A percentile compares a stretch with the other conserved stretches of the same genome.
Conservation (phyloP, 2,329 filamentous ascomycete species). For the Clonostachys rhizophaga region DNA sequence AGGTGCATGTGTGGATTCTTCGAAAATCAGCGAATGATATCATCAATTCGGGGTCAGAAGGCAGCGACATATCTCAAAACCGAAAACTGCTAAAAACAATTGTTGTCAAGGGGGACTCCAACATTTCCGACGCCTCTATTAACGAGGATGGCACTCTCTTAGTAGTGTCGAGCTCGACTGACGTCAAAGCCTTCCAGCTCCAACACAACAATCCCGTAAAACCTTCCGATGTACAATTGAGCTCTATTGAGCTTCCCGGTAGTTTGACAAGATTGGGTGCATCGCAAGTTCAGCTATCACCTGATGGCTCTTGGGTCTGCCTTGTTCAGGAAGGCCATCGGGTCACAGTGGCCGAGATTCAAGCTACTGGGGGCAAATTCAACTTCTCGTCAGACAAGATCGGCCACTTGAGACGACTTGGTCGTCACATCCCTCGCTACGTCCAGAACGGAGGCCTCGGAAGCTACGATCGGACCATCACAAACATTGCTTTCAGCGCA, state of each 20-base stretch:
- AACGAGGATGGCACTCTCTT: constrained; percentile 69
- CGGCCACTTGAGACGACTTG: constrained; percentile 46
- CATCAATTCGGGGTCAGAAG: constrained; percentile 29
- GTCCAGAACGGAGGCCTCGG: constrained; percentile 62
- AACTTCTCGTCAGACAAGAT: constrained; percentile 20
- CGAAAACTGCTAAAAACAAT: constrained; percentile 67
- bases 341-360: constrained; percentile 38
- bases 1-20: constrained; percentile 76
- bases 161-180: constrained; percentile 68
- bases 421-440: constrained; percentile 48
- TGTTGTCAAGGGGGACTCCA: constrained; percentile 69
- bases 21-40: constrained; percentile 40
- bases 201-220: constrained; percentile 43
- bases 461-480: constrained; percentile 73
- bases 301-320: constrained; percentile 65
- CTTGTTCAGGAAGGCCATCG: constrained; percentile 57
- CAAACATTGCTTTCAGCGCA: constrained; percentile 70
- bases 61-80: constrained; percentile 41
- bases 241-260: constrained; percentile 62
- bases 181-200: constrained; percentile 75
- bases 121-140: constrained; percentile 71
- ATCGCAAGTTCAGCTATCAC: constrained; percentile 63
- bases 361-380: constrained; percentile 7
- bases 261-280: constrained; percentile 59
- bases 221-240: constrained; percentile 60